Conservation (phyloP, 2,329 filamentous ascomycete genomes). For the Paracorniculantispora psalliotae region DNA sequence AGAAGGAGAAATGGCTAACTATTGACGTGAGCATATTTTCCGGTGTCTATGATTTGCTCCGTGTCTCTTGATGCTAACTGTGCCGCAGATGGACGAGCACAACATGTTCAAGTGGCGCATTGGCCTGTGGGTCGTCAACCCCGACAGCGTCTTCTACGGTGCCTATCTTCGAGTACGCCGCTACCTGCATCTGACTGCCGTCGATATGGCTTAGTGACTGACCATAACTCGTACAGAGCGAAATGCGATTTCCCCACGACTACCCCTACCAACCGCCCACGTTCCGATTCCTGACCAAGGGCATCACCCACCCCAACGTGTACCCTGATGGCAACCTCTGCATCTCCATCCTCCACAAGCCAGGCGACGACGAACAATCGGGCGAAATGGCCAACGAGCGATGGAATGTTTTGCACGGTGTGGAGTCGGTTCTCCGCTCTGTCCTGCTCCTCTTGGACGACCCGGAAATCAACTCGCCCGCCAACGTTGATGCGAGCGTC, state of each 20-base stretch:
- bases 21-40: conserved; percentile 62
- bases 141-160: conserved; percentile 85
- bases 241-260: conserved; percentile 81
- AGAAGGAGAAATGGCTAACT: conserved; percentile 89
- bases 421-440: conserved; percentile 90
- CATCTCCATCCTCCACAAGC: conserved; percentile 92
- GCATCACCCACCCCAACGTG: conserved; percentile 89
- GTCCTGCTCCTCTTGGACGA: conserved; percentile 90
- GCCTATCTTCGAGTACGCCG: conserved; percentile 72
- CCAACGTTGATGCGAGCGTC: conserved; percentile 89
- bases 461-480: conserved; percentile 86
- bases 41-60: background rate
- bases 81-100: conserved; percentile 62
- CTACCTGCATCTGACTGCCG: background rate
- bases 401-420: conserved; percentile 90
- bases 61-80: background rate
- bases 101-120: conserved; percentile 85
- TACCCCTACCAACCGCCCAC: conserved; percentile 87
- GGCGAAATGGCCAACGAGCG: conserved; percentile 86
- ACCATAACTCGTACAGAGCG: conserved; percentile 46
- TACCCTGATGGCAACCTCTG: conserved; percentile 87
- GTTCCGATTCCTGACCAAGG: conserved; percentile 72
- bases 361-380: conserved; percentile 88
- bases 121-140: conserved; percentile 86
- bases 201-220: background rate